Conservation (phyloP, 257 asterid genomes). For the Solanum tacnaense region DNA sequence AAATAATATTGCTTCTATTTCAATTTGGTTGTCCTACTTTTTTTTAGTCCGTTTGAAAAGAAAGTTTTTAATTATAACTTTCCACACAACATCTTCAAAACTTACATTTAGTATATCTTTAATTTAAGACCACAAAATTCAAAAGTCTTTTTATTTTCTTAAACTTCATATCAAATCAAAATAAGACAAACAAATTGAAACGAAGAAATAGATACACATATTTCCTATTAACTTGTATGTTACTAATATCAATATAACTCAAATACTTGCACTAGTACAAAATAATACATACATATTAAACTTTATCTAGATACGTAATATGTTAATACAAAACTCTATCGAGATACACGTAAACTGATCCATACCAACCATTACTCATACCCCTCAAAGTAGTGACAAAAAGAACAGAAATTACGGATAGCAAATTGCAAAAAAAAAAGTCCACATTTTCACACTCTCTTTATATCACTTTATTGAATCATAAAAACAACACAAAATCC, state of each 20-base stretch:
- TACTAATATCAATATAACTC: neutral
- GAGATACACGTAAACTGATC: neutral
- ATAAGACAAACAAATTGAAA: too few relatives aligned
- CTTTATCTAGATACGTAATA: neutral
- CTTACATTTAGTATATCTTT: neutral
- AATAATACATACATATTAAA: too few relatives aligned
- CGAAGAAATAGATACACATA: rapidly evolving
- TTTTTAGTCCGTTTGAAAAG: too few relatives aligned
- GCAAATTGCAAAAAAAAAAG: neutral
- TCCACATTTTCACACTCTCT: slow-evolving; percentile 1
- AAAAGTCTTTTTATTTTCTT: too few relatives aligned
- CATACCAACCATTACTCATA: neutral
- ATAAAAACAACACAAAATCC: neutral
- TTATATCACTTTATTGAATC: neutral
- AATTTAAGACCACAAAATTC: rapidly evolving
- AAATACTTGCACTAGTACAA: too few relatives aligned
- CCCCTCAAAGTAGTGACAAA: neutral
- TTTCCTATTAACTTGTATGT: too few relatives aligned
- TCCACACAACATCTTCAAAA: neutral
- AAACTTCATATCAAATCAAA: too few relatives aligned
- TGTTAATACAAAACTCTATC: too few relatives aligned
- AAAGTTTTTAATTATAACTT: too few relatives aligned
- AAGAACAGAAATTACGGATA: slow-evolving; percentile 1
- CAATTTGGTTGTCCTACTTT: too few relatives aligned
- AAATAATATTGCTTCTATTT: too few relatives aligned